These are phyloP conservation scores for Capsella bursapastoris DNA, from an alignment of 345 rosid genomes.

Conservation along the genomic window DNA sequence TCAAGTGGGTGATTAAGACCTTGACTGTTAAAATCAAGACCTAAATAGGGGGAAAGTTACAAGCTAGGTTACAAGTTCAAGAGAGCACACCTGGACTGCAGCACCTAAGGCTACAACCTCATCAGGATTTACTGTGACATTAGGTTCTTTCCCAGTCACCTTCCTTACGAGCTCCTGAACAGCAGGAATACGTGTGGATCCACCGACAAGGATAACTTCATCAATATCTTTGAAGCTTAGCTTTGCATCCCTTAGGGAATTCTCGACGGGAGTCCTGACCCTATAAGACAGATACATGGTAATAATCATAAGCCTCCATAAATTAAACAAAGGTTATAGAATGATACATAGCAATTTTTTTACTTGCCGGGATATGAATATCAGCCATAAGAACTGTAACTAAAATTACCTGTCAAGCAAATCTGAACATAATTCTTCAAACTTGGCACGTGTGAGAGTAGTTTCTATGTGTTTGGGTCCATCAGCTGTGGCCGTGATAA, in stretches of 20 bases:
- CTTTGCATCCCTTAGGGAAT: slow-evolving; percentile 85
- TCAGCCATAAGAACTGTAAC: background rate
- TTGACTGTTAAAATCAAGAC: background rate
- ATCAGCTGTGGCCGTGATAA: slow-evolving; percentile 97
- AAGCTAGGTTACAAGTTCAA: background rate
- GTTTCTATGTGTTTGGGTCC: slow-evolving; percentile 98
- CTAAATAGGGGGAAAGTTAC: background rate
- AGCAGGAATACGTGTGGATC: slow-evolving; percentile 97
- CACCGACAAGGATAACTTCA: slow-evolving; percentile 98
- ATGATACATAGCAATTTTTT: background rate
- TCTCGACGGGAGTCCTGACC: slow-evolving; percentile 88
- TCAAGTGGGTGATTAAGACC: background rate
- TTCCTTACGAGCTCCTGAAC: slow-evolving; percentile 93
- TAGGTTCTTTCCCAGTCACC: slow-evolving; percentile 92
- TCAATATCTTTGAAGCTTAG: slow-evolving; percentile 83
- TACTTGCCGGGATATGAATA: background rate
- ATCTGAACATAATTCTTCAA: slow-evolving; percentile 90
- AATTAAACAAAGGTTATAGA: background rate
- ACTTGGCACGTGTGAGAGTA: slow-evolving; percentile 88
- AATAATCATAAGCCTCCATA: background rate
- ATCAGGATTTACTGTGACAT: slow-evolving; percentile 96
- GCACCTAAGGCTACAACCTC: slow-evolving; percentile 99
- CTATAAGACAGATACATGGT: slow-evolving; percentile 39
- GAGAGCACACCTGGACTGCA: slow-evolving; percentile 82
- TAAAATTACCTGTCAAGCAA: slow-evolving; percentile 79